A percentile compares a stretch with the other conserved stretches of the same genome.
These are phyloP conservation scores for Populus hybrid DNA, from an alignment of 441 rosid genomes.

Conservation along the genomic window DNA sequence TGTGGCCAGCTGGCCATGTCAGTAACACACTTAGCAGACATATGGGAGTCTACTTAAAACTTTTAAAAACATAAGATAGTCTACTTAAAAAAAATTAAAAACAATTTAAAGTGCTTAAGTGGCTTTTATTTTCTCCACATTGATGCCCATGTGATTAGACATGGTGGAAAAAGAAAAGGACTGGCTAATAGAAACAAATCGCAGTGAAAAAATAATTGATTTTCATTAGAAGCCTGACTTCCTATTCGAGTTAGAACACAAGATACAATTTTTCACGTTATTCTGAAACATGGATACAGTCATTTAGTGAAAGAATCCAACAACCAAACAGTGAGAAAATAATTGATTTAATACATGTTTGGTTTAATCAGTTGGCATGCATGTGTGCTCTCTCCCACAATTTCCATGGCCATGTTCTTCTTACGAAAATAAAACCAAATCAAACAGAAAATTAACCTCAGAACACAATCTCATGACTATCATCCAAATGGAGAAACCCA, in stretches of 20 bases:
- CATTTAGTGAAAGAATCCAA: neutral
- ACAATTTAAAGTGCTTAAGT: neutral
- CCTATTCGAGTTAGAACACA: neutral
- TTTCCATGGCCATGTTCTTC: neutral
- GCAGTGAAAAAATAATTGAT: neutral
- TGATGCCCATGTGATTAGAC: neutral
- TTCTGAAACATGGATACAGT: neutral
- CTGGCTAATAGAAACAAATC: neutral
- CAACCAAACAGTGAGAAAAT: neutral
- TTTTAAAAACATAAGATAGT: neutral
- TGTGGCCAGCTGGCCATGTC: neutral
- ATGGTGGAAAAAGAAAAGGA: neutral
- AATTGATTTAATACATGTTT: too few relatives aligned
- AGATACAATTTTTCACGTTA: neutral
- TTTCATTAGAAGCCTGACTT: neutral
- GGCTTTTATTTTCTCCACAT: neutral
- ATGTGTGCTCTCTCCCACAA: neutral
- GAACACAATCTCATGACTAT: neutral
- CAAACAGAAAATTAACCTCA: neutral
- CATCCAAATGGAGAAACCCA: neutral
- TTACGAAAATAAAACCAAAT: too few relatives aligned
- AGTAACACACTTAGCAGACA: neutral
- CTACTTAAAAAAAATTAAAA: too few relatives aligned
- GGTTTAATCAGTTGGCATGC: neutral
- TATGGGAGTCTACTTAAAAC: neutral